Percentiles rank a stretch among this genome's conserved stretches.
Evolutionary conservation across 2,329 filamentous ascomycete species (phyloP).

Genomic region (Teratosphaeria epicoccoides): DNA sequence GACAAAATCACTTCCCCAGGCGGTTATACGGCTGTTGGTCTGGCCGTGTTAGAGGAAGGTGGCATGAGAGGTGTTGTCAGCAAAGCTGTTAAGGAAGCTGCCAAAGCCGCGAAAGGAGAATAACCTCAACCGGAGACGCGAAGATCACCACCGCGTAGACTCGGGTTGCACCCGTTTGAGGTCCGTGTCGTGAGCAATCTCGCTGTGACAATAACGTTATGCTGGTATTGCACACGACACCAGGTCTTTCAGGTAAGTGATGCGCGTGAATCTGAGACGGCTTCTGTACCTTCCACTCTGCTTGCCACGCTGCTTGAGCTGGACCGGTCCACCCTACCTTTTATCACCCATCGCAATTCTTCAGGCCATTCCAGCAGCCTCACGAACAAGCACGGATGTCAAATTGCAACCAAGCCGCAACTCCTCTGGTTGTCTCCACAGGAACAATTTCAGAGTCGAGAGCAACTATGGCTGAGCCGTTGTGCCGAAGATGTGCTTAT

Average conservation of each 20-base stretch:
- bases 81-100: conserved; percentile 59
- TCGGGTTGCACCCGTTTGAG: no score
- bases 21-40: conserved; percentile 65
- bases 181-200: no score
- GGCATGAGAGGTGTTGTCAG: conserved; percentile 56
- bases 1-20: conserved; percentile 71
- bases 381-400: not conserved
- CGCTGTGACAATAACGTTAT: no score
- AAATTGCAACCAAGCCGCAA: not conserved
- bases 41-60: conserved; percentile 65
- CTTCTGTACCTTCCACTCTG: no score
- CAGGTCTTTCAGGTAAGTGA: no score
- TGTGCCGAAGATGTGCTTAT: not conserved
- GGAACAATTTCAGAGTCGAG: not conserved
- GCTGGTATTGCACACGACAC: no score
- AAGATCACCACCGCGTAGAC: no score
- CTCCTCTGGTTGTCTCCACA: not conserved
- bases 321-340: no score
- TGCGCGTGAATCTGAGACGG: no score
- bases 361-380: no score
- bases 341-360: no score
- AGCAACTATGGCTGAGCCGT: not conserved
- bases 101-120: conserved; percentile 47
- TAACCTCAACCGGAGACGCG: not conserved
- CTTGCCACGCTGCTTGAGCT: no score